Percentiles rank a stretch among this genome's conserved stretches.
These are phyloP conservation scores for Lactarius evosmus DNA, from an alignment of 768 basidiomycete species.

Conservation along the genomic window DNA sequence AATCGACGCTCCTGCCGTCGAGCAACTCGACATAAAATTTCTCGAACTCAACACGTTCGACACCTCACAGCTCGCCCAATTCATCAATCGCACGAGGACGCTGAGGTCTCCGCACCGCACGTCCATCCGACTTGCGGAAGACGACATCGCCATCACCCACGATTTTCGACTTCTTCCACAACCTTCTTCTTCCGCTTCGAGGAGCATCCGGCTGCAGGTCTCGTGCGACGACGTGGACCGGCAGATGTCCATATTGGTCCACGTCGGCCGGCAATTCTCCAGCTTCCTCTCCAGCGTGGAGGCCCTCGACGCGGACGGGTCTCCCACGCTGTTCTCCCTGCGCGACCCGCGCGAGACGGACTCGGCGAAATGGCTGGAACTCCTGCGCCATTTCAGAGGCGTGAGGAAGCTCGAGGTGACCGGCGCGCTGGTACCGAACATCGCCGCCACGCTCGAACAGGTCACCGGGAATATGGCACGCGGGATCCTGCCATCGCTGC, in stretches of 20 bases:
- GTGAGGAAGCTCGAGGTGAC: constrained; percentile 4
- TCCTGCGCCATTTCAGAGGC: constrained; percentile 1
- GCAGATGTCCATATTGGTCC: not conserved
- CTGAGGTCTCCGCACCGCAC: not conserved
- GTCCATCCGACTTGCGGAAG: not conserved
- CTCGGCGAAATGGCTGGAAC: constrained; percentile 4
- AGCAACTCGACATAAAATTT: not conserved
- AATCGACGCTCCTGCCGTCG: constrained; percentile 1
- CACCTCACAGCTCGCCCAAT: not conserved
- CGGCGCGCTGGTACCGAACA: not conserved
- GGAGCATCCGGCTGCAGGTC: not conserved
- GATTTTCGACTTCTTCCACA: not conserved
- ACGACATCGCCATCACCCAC: not conserved
- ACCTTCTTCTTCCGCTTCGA: not conserved
- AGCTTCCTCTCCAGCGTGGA: not conserved
- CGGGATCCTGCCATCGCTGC: constrained; percentile 10
- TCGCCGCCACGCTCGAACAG: constrained; percentile 10
- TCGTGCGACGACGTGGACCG: not conserved
- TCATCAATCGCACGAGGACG: not conserved
- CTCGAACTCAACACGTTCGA: not conserved
- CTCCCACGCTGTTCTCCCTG: not conserved
- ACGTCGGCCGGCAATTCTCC: not conserved
- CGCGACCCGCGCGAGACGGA: not conserved
- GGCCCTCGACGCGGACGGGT: not conserved
- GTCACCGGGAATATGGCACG: constrained; percentile 15